A percentile compares a stretch with the other conserved stretches of the same genome.
These are phyloP conservation scores for Lotmaria passim DNA, from an alignment of 208 protist species.

Conservation along the genomic window DNA sequence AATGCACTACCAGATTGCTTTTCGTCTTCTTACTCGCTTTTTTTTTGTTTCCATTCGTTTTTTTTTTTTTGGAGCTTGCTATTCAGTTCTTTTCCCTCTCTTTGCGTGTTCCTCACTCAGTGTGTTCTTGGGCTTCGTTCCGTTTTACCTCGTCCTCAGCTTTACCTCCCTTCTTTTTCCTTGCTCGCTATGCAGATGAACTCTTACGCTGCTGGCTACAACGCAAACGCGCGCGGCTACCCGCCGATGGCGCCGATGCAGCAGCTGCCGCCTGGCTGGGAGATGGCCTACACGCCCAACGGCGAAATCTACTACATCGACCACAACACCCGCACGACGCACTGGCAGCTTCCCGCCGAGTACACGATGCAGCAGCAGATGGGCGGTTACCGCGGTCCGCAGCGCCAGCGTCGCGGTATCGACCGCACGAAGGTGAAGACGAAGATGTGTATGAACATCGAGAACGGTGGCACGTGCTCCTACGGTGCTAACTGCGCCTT, in stretches of 20 bases:
- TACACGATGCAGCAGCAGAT: slow-evolving; percentile 37
- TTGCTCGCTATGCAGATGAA: slow-evolving; percentile 33
- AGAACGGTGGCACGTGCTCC: slow-evolving; percentile 84
- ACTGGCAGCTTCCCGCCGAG: slow-evolving; percentile 75
- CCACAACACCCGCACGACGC: slow-evolving; percentile 87
- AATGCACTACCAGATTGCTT: slow-evolving; percentile 2
- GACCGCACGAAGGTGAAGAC: slow-evolving; percentile 87
- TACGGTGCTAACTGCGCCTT: slow-evolving; percentile 89
- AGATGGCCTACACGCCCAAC: slow-evolving; percentile 69
- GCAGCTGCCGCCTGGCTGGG: slow-evolving; percentile 82
- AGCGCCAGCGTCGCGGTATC: slow-evolving; percentile 71
- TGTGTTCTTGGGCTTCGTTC: slow-evolving; percentile 14
- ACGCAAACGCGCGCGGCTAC: slow-evolving; percentile 17
- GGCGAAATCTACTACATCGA: slow-evolving; percentile 89
- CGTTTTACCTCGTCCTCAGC: slow-evolving; percentile 6
- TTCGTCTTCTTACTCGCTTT: neutral
- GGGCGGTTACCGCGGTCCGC: slow-evolving; percentile 39
- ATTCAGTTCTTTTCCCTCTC: too few relatives aligned
- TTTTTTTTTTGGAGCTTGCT: too few relatives aligned
- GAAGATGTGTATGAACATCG: slow-evolving; percentile 94
- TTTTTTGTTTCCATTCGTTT: neutral
- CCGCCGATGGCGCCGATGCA: slow-evolving; percentile 24
- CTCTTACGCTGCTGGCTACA: slow-evolving; percentile 29
- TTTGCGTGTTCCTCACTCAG: neutral
- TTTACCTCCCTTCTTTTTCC: neutral